Conservation (phyloP, 2,329 filamentous ascomycete genomes). For the Pseudocercospora eumusae region DNA sequence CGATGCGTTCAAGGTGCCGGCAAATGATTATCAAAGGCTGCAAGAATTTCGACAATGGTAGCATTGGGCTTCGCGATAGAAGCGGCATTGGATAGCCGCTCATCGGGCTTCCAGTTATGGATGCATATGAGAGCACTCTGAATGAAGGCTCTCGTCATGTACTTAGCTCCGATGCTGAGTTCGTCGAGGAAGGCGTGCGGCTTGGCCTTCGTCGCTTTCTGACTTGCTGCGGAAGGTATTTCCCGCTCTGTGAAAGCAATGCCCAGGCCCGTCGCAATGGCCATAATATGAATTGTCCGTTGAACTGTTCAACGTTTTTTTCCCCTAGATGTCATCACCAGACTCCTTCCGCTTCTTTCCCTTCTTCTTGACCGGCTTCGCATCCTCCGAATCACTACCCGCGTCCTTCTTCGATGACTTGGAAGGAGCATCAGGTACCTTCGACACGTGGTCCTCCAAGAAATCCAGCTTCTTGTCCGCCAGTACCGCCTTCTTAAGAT, state of each 20-base stretch:
- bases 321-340: conserved; percentile 33
- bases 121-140: neutral
- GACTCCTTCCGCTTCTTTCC: conserved; percentile 35
- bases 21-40: neutral
- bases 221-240: neutral
- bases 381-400: conserved; percentile 36
- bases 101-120: neutral
- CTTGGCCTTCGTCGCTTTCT: neutral
- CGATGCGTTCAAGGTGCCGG: neutral
- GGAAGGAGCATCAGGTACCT: conserved; percentile 68
- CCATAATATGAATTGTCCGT: too few relatives aligned
- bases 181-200: neutral
- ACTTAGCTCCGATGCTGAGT: neutral
- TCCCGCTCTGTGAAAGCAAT: neutral
- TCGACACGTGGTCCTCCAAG: conserved; percentile 82
- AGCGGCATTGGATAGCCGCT: neutral
- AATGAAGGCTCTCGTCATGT: neutral
- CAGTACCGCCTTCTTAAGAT: conserved; percentile 88
- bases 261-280: too few relatives aligned
- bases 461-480: conserved; percentile 94
- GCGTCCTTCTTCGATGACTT: conserved; percentile 44
- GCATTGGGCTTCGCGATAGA: neutral
- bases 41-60: neutral
- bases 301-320: neutral
- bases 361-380: conserved; percentile 28